Evolutionary conservation across 2,329 filamentous ascomycete genomes (phyloP).

Genomic region (Pseudogymnoascus sp.): DNA sequence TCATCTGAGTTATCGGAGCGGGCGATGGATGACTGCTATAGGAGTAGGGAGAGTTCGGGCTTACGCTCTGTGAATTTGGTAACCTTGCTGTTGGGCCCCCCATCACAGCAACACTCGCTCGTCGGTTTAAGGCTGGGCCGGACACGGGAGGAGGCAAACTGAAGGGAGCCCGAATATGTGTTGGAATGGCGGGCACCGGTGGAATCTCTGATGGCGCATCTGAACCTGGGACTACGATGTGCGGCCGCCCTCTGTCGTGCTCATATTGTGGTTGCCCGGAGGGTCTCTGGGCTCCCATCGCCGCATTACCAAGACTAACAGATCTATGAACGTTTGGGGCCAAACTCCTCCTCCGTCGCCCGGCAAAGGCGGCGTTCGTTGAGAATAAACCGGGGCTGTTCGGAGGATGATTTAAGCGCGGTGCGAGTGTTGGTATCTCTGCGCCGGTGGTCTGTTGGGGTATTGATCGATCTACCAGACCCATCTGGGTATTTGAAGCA

Average conservation of each 20-base stretch:
- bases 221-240: slow-evolving; percentile 34
- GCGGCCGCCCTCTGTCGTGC: slow-evolving; percentile 29
- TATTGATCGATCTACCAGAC: neutral
- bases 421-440: neutral
- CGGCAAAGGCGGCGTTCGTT: neutral
- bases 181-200: slow-evolving; percentile 31
- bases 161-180: neutral
- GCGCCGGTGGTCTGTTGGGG: neutral
- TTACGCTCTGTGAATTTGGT: slow-evolving; percentile 31
- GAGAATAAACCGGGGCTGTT: neutral
- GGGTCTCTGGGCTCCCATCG: slow-evolving; percentile 11
- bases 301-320: slow-evolving; percentile 39
- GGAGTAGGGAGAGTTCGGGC: slow-evolving; percentile 39
- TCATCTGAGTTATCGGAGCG: slow-evolving; percentile 23
- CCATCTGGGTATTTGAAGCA: neutral
- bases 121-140: slow-evolving; percentile 27
- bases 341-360: slow-evolving; percentile 37
- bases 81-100: slow-evolving; percentile 26
- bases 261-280: neutral
- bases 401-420: neutral
- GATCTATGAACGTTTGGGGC: slow-evolving; percentile 51
- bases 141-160: slow-evolving; percentile 33
- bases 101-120: slow-evolving; percentile 27
- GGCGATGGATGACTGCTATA: slow-evolving; percentile 35
- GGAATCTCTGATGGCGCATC: slow-evolving; percentile 32